Conservation (phyloP, 176 grass and related monocot species). For the Hordeum marinum region DNA sequence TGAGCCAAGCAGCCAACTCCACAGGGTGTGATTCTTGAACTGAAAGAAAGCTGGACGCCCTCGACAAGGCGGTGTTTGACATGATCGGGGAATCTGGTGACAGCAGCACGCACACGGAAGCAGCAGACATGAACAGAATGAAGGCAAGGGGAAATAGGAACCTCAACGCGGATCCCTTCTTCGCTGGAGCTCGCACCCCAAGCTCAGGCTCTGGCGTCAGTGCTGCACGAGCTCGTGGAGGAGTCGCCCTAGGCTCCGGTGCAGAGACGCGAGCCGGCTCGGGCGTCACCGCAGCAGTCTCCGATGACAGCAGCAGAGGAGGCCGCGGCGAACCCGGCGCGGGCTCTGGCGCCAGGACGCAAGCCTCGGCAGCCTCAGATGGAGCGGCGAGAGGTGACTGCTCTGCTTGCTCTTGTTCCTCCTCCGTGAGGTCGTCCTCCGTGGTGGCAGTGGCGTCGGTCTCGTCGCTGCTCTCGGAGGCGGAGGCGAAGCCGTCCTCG, state of each 20-base stretch:
- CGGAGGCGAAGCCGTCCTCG: conserved; percentile 56
- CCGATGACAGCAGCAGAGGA: background rate
- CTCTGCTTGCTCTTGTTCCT: conserved; percentile 21
- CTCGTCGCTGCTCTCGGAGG: conserved; percentile 58
- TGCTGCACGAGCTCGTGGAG: background rate
- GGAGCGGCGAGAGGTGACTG: background rate
- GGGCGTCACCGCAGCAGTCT: background rate
- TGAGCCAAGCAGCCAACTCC: conserved; percentile 52
- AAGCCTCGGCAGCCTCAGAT: background rate
- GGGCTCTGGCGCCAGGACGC: background rate
- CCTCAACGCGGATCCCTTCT: conserved; percentile 12
- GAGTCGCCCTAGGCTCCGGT: background rate
- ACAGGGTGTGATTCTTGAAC: conserved; percentile 49
- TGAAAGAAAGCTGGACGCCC: conserved; percentile 37
- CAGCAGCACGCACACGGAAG: conserved; percentile 29
- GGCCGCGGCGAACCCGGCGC: background rate
- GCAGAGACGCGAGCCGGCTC: background rate
- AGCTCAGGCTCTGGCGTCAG: background rate
- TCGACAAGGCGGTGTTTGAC: conserved; percentile 24
- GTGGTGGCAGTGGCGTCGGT: conserved; percentile 3
- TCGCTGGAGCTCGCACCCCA: background rate
- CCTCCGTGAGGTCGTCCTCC: background rate
- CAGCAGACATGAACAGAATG: conserved; percentile 34
- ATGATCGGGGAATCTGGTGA: conserved; percentile 36
- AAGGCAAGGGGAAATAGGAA: conserved; percentile 42